Base-by-base conservation (phyloP, 202 grass and related monocot genomes). In the Saccharum hybrid region DNA sequence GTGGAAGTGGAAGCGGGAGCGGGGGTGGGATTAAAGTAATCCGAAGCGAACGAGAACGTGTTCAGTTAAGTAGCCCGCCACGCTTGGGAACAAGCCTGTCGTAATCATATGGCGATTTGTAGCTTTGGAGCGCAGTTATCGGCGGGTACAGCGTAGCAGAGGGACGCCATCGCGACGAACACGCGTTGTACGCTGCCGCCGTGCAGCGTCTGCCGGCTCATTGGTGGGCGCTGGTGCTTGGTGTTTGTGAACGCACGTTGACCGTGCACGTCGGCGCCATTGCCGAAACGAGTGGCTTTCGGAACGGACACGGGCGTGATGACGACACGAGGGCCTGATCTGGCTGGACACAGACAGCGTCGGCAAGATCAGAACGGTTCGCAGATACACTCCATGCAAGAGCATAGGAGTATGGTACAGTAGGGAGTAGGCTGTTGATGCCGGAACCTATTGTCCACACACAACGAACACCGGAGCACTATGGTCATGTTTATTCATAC, bases 1-100 rank as follows among this genome's bases (percentile, higher is more conserved):
- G 45, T 19, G 56, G 56, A 59, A 59, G 56, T 1, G 56, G n/a
- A 8, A 12, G 23, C 31, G 15, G 63, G 8, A 18, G 4, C 21
- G 21, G 21, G 28, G 4, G 7, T 19, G 46, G 52, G 59, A 56
- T 81, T 66, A 56, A 56, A 77, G 16, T 34, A 77, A 76, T 43
- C 19, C 46, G 73, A 68, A 40, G 23, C 21, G 22, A 45, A 57
- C 43, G 80, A 65, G 86, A 45, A 57, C 74, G 80, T 78, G 86
- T 36, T 76, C 12, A 38, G 78, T 37, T 18, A 22, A 23, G 64
- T 23, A 69, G 85, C 28, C 85, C 52, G 36, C 73, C 79, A 82
- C 79, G 72, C 63, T 12, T 8, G 54, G n/a, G 52, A 23, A 61
- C 54, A 14, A 41, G 10, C 21, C 73, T 19, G 52, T 75, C 72